Evolutionary conservation across 1,139 yeast genomes (phyloP).

Genomic region (Taiozyma sp.): DNA sequence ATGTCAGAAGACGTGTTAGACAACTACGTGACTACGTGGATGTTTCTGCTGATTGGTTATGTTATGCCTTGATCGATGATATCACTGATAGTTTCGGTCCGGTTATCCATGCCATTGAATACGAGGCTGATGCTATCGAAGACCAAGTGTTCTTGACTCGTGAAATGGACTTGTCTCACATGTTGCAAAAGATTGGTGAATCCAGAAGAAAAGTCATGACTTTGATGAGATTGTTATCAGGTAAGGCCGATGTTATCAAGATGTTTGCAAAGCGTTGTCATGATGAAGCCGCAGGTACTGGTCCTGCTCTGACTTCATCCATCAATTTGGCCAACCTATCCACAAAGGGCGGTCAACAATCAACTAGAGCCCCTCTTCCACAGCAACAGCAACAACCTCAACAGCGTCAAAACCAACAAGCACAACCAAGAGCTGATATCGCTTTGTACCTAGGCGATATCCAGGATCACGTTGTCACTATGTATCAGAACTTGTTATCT

Average conservation of each 20-base stretch:
- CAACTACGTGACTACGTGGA: constrained; percentile 84
- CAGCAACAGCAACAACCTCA: constrained; percentile 2
- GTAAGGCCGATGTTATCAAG: constrained; percentile 94
- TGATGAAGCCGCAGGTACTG: constrained; percentile 42
- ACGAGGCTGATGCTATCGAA: constrained; percentile 89
- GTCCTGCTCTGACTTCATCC: constrained; percentile 31
- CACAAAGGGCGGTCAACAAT: constrained; percentile 8
- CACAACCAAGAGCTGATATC: constrained; percentile 77
- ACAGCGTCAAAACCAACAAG: constrained; percentile 21
- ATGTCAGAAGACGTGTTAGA: constrained; percentile 86
- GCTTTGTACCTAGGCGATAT: constrained; percentile 92
- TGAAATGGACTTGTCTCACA: constrained; percentile 58
- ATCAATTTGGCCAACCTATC: constrained; percentile 30
- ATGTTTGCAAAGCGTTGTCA: constrained; percentile 97
- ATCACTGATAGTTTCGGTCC: constrained; percentile 94
- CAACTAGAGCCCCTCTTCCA: constrained; percentile 3
- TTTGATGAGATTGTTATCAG: constrained; percentile 79
- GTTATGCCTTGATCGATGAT: constrained; percentile 90
- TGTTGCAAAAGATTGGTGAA: constrained; percentile 82
- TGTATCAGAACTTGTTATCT: constrained; percentile 85
- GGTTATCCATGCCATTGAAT: constrained; percentile 76
- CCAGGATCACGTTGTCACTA: constrained; percentile 94
- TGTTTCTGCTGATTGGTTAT: constrained; percentile 89
- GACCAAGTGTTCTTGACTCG: constrained; percentile 69
- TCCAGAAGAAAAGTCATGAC: constrained; percentile 90